Percentiles rank a stretch among this genome's conserved stretches.
Conservation (phyloP, 352 stramenopile species). For the Phytophthora ramorum region DNA sequence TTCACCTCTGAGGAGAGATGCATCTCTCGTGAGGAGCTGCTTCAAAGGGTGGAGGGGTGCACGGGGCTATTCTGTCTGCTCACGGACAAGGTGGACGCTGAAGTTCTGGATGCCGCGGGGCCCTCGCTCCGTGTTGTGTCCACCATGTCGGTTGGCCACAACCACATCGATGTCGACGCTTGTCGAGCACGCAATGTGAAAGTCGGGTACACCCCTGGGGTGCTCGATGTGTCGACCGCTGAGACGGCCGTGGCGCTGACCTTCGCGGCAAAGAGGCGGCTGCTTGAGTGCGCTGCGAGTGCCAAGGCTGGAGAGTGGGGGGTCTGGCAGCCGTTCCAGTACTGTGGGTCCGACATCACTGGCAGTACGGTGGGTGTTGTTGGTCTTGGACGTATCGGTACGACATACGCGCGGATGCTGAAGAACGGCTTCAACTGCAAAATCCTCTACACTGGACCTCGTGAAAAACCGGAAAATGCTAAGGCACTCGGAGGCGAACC, state of each 20-base stretch:
- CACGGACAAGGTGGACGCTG: constrained; percentile 75
- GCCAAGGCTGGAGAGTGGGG: constrained; percentile 78
- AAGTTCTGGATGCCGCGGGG: constrained; percentile 64
- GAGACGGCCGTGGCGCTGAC: constrained; percentile 79
- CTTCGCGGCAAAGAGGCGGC: constrained; percentile 64
- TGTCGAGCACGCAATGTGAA: constrained; percentile 70
- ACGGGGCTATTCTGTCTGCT: constrained; percentile 72
- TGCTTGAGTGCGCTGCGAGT: constrained; percentile 77
- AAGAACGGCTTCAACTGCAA: constrained; percentile 84
- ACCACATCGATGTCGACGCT: constrained; percentile 91
- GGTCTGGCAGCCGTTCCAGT: constrained; percentile 83
- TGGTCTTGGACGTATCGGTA: constrained; percentile 89
- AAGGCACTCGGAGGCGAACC: constrained; percentile 29
- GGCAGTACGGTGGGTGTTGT: constrained; percentile 82
- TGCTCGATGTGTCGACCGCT: constrained; percentile 84
- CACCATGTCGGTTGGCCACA: constrained; percentile 91
- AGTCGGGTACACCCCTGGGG: constrained; percentile 86
- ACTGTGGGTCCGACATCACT: constrained; percentile 76
- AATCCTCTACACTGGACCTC: constrained; percentile 82
- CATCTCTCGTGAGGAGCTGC: constrained; percentile 57
- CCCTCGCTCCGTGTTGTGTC: constrained; percentile 69
- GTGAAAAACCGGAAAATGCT: constrained; percentile 59
- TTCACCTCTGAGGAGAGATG: constrained; percentile 39
- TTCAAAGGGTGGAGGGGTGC: constrained; percentile 54
- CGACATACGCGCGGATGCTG: constrained; percentile 84